Percentiles rank a stretch among this genome's conserved stretches.
Evolutionary conservation across 441 rosid species (phyloP).

Genomic region (Gossypium laxum): DNA sequence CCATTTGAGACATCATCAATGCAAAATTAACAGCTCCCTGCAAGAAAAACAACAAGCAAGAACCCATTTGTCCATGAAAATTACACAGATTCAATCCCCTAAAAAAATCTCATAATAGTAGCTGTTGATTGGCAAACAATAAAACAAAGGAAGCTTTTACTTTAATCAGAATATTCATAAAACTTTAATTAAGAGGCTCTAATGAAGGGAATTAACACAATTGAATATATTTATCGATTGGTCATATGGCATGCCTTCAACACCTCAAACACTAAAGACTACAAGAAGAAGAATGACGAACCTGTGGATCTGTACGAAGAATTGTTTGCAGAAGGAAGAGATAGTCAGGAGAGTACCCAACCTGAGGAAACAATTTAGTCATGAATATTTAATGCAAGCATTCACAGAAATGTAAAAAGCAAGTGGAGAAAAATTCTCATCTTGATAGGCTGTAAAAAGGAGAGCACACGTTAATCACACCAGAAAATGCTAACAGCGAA

Average conservation of each 20-base stretch:
- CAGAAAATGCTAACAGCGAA: neutral
- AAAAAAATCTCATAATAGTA: neutral
- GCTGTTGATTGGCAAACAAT: neutral
- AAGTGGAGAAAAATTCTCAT: neutral
- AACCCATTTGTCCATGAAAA: neutral
- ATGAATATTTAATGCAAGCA: neutral
- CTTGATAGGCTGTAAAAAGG: neutral
- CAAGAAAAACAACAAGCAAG: conserved; percentile 11
- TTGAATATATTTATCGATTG: conserved; percentile 1
- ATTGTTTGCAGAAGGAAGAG: conserved; percentile 98
- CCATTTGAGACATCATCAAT: conserved; percentile 99
- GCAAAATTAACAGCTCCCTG: conserved; percentile 99
- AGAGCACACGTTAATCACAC: neutral
- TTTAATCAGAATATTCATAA: neutral
- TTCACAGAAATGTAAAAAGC: neutral
- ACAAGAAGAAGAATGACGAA: conserved; percentile 20
- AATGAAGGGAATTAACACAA: neutral
- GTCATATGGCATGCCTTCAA: conserved; percentile 8
- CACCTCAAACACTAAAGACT: conserved; percentile 17
- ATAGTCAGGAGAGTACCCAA: conserved; percentile 97
- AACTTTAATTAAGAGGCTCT: neutral
- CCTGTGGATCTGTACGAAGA: conserved; percentile 99
- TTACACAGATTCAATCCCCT: conserved; percentile 1
- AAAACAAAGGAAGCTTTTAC: neutral
- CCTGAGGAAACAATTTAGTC: conserved; percentile 35